Percentiles rank a stretch among this genome's conserved stretches.
Evolutionary conservation across 768 basidiomycete species (phyloP).

Genomic region (Mycena amicta): DNA sequence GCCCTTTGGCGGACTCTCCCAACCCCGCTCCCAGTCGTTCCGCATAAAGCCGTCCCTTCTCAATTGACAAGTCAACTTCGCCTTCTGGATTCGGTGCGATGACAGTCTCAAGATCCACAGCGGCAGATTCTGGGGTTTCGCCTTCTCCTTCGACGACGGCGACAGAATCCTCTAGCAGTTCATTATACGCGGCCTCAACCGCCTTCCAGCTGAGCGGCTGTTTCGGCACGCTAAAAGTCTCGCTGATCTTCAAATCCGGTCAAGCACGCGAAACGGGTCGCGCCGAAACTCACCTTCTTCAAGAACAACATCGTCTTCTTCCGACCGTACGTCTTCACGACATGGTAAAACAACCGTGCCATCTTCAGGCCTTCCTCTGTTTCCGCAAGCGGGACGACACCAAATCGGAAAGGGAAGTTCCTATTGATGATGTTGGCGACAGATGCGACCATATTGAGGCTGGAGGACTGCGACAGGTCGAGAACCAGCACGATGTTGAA

Average conservation of each 20-base stretch:
- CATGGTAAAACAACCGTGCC: slow-evolving; percentile 72
- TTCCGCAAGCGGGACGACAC: slow-evolving; percentile 76
- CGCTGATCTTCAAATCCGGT: neutral
- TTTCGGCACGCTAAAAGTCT: neutral
- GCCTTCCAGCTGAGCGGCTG: slow-evolving; percentile 9
- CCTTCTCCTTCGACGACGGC: slow-evolving; percentile 19
- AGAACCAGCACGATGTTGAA: slow-evolving; percentile 82
- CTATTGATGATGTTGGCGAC: slow-evolving; percentile 65
- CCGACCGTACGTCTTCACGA: slow-evolving; percentile 64
- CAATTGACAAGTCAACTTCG: slow-evolving; percentile 36
- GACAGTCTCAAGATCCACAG: slow-evolving; percentile 43
- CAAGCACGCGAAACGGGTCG: neutral
- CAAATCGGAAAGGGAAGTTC: slow-evolving; percentile 79
- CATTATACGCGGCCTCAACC: neutral
- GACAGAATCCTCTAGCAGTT: neutral
- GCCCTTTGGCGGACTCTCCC: slow-evolving; percentile 48
- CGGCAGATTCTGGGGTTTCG: slow-evolving; percentile 6
- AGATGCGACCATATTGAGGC: slow-evolving; percentile 55
- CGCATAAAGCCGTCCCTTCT: slow-evolving; percentile 54
- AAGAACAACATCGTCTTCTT: slow-evolving; percentile 66
- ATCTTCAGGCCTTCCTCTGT: slow-evolving; percentile 59
- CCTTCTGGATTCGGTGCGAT: slow-evolving; percentile 28
- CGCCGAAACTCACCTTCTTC: slow-evolving; percentile 39
- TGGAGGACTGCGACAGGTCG: slow-evolving; percentile 69
- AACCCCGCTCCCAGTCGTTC: slow-evolving; percentile 57